These are phyloP conservation scores for Skeletonema potamos DNA, from an alignment of 108 stramenopile genomes.

Conservation along the genomic window DNA sequence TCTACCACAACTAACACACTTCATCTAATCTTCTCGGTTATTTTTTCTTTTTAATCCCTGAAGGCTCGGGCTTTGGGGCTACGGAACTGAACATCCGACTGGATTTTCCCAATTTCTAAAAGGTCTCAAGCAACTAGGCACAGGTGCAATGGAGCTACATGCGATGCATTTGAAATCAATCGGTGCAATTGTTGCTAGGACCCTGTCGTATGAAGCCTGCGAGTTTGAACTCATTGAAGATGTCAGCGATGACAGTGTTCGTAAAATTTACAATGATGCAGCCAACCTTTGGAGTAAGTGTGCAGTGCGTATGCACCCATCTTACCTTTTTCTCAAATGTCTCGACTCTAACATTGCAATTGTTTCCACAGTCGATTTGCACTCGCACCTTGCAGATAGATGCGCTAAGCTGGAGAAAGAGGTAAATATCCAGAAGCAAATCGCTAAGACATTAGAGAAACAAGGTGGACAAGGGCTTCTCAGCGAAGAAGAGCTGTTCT, in stretches of 20 bases:
- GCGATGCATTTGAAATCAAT: slow-evolving; percentile 71
- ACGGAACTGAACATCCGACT: slow-evolving; percentile 32
- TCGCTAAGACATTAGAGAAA: not conserved
- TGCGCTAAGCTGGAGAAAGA: slow-evolving; percentile 3
- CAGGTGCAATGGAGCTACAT: slow-evolving; percentile 75
- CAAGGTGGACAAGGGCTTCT: not conserved
- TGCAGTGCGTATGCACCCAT: no score
- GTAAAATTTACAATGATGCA: slow-evolving; percentile 42
- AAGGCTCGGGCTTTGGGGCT: slow-evolving; percentile 12
- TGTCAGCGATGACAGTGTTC: slow-evolving; percentile 29
- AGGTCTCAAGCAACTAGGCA: slow-evolving; percentile 49
- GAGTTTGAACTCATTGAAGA: slow-evolving; percentile 61
- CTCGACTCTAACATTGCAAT: no score
- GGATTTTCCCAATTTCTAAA: slow-evolving; percentile 56
- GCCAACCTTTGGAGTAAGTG: slow-evolving; percentile 51
- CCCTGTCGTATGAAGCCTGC: slow-evolving; percentile 64
- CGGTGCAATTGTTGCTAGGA: slow-evolving; percentile 53
- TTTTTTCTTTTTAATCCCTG: no score
- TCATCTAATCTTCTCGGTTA: no score
- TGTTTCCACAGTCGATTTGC: slow-evolving; percentile 11
- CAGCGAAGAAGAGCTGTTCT: slow-evolving; percentile 6
- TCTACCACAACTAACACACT: no score
- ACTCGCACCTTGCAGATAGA: slow-evolving; percentile 30
- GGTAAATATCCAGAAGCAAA: slow-evolving; percentile 7
- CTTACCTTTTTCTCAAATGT: no score